A percentile compares a stretch with the other conserved stretches of the same genome.
phyloP scores from a whole-genome alignment of 2,329 filamentous ascomycete genomes.

The Dothistroma pini region DNA sequence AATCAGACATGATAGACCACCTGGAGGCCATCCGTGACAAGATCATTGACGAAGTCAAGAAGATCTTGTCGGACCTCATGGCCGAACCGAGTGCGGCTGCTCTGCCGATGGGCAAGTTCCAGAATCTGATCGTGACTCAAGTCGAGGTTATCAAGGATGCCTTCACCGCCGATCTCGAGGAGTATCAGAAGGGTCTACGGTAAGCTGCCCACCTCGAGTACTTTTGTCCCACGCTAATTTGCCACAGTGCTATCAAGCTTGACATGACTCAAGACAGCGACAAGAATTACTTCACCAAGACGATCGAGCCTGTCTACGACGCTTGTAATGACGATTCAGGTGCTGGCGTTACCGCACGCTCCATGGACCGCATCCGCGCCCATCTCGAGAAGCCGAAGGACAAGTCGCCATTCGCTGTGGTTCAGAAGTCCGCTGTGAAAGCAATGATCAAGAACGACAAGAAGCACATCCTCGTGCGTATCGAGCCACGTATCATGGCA shows the following conservation, averaged over 20 bases:
- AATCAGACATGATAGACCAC: too few species aligned
- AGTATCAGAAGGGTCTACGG: not conserved
- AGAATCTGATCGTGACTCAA: constrained; percentile 1
- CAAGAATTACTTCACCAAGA: constrained; percentile 8
- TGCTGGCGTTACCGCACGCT: constrained; percentile 2
- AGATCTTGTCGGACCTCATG: too few species aligned
- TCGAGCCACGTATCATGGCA: not conserved
- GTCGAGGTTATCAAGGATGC: constrained; percentile 3
- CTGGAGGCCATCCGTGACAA: not conserved
- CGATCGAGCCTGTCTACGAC: constrained; percentile 13
- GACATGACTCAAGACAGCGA: constrained; percentile 6
- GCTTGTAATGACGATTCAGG: constrained; percentile 5
- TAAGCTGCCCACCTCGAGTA: not conserved
- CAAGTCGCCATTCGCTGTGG: not conserved
- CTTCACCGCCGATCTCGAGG: not conserved
- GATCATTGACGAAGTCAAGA: not conserved
- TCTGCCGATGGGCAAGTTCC: not conserved
- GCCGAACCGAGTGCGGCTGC: too few species aligned
- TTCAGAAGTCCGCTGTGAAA: not conserved
- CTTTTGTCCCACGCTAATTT: not conserved
- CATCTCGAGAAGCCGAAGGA: not conserved
- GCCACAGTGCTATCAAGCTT: constrained; percentile 11
- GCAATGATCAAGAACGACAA: not conserved
- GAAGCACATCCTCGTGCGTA: not conserved
- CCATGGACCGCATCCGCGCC: not conserved